phyloP scores from a whole-genome alignment of 1,284 basidiomycete species.

The Heliocybe sulcata region DNA sequence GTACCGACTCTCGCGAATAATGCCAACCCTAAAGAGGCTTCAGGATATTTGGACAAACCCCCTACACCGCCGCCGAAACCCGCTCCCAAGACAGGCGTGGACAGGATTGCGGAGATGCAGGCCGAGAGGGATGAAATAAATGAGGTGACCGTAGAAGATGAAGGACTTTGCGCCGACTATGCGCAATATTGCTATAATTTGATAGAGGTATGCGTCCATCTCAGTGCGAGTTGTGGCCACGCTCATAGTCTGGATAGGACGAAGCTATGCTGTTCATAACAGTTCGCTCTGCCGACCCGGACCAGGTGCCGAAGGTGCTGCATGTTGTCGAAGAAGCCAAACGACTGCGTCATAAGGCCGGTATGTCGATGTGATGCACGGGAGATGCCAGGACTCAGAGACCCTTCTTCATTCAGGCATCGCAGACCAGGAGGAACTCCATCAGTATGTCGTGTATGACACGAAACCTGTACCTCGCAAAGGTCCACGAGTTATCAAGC shows the following conservation, averaged over 20 bases:
- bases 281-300: slow-evolving; percentile 54
- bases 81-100: slow-evolving; percentile 52
- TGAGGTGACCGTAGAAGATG: slow-evolving; percentile 62
- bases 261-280: slow-evolving; percentile 76
- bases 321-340: slow-evolving; percentile 76
- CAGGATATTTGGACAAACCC: slow-evolving; percentile 9
- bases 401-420: slow-evolving; percentile 28
- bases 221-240: not conserved
- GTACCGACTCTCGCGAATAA: not conserved
- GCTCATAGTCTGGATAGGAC: slow-evolving; percentile 37
- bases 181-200: slow-evolving; percentile 60
- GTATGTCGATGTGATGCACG: slow-evolving; percentile 24
- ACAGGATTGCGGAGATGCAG: slow-evolving; percentile 63
- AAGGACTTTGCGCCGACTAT: slow-evolving; percentile 60
- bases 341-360: slow-evolving; percentile 64
- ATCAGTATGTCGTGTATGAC: slow-evolving; percentile 76
- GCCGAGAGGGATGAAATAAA: slow-evolving; percentile 59
- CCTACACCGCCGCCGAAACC: slow-evolving; percentile 54
- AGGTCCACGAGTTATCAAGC: slow-evolving; percentile 59
- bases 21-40: not conserved
- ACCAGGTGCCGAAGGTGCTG: slow-evolving; percentile 70
- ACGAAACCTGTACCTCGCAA: slow-evolving; percentile 33
- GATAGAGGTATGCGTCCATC: slow-evolving; percentile 41
- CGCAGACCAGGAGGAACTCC: slow-evolving; percentile 53
- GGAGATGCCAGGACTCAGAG: not conserved